A percentile compares a stretch with the other conserved stretches of the same genome.
Conservation (phyloP, 2,329 filamentous ascomycete genomes). For the Ciborinia camelliae region DNA sequence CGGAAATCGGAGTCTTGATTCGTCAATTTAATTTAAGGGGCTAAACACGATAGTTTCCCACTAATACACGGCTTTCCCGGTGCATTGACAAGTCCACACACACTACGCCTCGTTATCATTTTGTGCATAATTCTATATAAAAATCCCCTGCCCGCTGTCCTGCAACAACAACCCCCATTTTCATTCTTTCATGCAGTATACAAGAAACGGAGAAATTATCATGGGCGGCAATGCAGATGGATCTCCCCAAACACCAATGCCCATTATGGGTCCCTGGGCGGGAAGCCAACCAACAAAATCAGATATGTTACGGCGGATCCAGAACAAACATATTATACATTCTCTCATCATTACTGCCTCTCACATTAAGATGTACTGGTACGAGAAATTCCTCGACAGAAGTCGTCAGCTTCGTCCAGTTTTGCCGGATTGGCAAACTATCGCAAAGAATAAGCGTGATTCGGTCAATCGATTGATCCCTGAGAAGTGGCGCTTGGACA, state of each 20-base stretch:
- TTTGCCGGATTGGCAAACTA: conserved; percentile 45
- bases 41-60: conserved; percentile 1
- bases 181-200: not conserved
- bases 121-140: not conserved
- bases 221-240: conserved; percentile 3
- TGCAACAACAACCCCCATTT: not conserved
- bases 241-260: not conserved
- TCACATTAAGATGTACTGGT: conserved; percentile 4
- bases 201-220: not conserved
- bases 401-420: not conserved
- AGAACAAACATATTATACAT: conserved; percentile 6
- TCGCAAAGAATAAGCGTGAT: conserved; percentile 52
- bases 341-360: not conserved
- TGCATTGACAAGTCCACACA: conserved; percentile 6
- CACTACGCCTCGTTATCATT: conserved; percentile 1
- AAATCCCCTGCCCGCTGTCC: not conserved
- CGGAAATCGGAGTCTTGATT: not conserved
- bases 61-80: not conserved
- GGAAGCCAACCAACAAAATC: not conserved
- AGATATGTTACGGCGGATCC: not conserved
- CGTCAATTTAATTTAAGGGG: not conserved
- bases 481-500: conserved; percentile 50
- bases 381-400: not conserved
- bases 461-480: conserved; percentile 54
- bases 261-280: not conserved